These are phyloP conservation scores for Rhodotorula taiwanensis DNA, from an alignment of 768 basidiomycete species.

Conservation along the genomic window DNA sequence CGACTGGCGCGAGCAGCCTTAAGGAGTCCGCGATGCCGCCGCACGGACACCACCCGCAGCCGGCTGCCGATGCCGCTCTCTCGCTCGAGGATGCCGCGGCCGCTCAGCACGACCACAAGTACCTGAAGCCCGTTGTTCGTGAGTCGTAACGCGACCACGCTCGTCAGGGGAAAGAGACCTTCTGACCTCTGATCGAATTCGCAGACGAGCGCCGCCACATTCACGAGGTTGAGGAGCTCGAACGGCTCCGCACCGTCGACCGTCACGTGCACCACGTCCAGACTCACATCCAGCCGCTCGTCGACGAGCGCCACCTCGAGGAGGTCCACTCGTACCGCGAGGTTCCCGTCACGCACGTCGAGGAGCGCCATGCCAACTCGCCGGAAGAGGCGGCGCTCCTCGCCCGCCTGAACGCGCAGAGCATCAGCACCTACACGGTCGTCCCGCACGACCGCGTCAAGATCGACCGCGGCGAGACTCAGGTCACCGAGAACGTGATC, in stretches of 20 bases:
- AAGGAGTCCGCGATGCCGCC: not conserved
- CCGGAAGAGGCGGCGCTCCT: conserved; percentile 14
- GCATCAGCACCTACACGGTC: conserved; percentile 16
- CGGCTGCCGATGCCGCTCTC: conserved; percentile 10
- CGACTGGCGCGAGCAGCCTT: not conserved
- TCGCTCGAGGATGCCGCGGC: conserved; percentile 17
- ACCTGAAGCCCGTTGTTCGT: conserved; percentile 28
- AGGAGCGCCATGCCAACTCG: conserved; percentile 25
- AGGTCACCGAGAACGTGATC: conserved; percentile 22
- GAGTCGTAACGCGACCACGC: not conserved
- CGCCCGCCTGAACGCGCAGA: conserved; percentile 21
- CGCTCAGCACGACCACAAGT: conserved; percentile 29
- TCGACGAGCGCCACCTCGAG: conserved; percentile 29
- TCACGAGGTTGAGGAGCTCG: conserved; percentile 29
- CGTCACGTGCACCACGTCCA: conserved; percentile 31
- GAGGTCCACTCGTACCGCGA: conserved; percentile 27
- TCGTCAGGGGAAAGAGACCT: not conserved
- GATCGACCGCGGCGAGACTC: conserved; percentile 30
- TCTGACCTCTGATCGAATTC: no score
- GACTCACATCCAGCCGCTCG: conserved; percentile 24
- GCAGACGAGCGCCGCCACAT: conserved; percentile 26
- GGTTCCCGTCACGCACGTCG: conserved; percentile 25
- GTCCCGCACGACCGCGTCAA: conserved; percentile 25
- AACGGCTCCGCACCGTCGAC: conserved; percentile 17
- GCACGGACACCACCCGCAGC: conserved; percentile 8